Conservation (phyloP, 2,329 filamentous ascomycete genomes). For the Aspergillus floridensis region DNA sequence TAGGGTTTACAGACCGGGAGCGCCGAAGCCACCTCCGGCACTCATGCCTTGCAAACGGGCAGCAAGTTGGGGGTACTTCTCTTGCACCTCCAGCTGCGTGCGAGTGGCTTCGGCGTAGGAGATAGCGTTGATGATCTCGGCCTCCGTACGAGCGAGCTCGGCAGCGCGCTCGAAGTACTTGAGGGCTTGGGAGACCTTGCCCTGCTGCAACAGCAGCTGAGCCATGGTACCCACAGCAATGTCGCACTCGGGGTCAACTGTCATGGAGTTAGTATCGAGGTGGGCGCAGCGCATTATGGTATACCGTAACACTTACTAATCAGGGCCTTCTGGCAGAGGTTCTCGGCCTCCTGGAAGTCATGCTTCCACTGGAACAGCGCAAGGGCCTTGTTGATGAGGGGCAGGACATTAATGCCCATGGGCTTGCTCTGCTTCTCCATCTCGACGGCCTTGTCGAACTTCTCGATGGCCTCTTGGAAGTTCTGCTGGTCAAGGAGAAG, state of each 20-base stretch:
- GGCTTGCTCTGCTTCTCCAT: constrained; percentile 96
- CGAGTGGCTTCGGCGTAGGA: constrained; percentile 96
- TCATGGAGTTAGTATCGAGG: constrained; percentile 13
- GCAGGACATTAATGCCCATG: constrained; percentile 94
- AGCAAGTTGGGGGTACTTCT: constrained; percentile 79
- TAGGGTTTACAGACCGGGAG: constrained; percentile 33
- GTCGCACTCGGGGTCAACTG: constrained; percentile 97
- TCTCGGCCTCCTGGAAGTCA: constrained; percentile 90
- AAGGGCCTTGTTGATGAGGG: constrained; percentile 96
- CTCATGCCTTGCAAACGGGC: constrained; percentile 66
- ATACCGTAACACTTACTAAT: constrained; percentile 67
- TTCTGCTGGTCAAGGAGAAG: constrained; percentile 95
- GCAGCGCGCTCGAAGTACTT: constrained; percentile 97
- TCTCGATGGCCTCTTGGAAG: constrained; percentile 91
- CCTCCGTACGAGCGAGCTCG: constrained; percentile 89
- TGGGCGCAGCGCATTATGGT: not conserved
- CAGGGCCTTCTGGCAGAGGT: constrained; percentile 93
- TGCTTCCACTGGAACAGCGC: constrained; percentile 98
- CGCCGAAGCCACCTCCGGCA: constrained; percentile 34
- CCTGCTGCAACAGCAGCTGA: constrained; percentile 93
- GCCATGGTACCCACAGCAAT: constrained; percentile 99
- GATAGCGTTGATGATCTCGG: constrained; percentile 92
- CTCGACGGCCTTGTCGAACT: constrained; percentile 97
- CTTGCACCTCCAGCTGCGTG: constrained; percentile 88
- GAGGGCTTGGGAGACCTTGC: constrained; percentile 91